Evolutionary conservation across 2,329 filamentous ascomycete genomes (phyloP).

Genomic region (Arthrobotrys entomopaga): DNA sequence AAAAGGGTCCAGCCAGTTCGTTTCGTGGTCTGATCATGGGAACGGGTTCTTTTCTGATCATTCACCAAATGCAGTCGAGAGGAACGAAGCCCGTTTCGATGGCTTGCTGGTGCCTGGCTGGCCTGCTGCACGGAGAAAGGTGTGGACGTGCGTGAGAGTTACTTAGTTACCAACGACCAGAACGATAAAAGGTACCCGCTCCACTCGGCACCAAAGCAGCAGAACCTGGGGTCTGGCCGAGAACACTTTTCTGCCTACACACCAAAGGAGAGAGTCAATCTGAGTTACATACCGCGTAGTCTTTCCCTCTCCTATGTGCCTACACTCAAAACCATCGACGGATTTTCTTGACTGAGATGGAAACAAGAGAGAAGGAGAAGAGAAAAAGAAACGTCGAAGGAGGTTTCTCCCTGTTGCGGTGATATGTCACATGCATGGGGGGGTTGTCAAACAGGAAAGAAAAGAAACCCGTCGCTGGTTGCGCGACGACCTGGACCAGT

Average conservation of each 20-base stretch:
- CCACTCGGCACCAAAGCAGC: slow-evolving; percentile 14
- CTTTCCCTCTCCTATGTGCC: slow-evolving; percentile 6
- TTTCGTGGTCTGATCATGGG: slow-evolving; percentile 42
- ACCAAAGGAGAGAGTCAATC: neutral
- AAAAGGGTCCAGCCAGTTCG: slow-evolving; percentile 22
- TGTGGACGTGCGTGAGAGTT: neutral
- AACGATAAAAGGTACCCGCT: slow-evolving; percentile 5
- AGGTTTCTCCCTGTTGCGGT: slow-evolving; percentile 23
- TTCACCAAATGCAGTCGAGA: slow-evolving; percentile 33
- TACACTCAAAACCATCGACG: slow-evolving; percentile 11
- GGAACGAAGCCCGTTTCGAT: neutral
- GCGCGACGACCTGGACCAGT: slow-evolving; percentile 1
- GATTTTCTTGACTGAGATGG: too few relatives aligned
- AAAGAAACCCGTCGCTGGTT: neutral
- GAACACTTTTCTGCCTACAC: slow-evolving; percentile 11
- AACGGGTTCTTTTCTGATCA: slow-evolving; percentile 31
- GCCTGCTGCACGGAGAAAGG: slow-evolving; percentile 32
- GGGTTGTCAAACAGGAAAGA: slow-evolving; percentile 15
- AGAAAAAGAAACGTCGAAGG: neutral
- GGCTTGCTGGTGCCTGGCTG: slow-evolving; percentile 38
- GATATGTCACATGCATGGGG: slow-evolving; percentile 37
- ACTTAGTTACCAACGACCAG: too few relatives aligned
- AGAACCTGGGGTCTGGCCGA: slow-evolving; percentile 44
- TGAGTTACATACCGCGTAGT: slow-evolving; percentile 11
- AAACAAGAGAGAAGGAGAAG: neutral